Percentiles rank a stretch among this genome's conserved stretches.
These are phyloP conservation scores for Triticum dicoccoides DNA, from an alignment of 176 grass and related monocot species.

Conservation along the genomic window DNA sequence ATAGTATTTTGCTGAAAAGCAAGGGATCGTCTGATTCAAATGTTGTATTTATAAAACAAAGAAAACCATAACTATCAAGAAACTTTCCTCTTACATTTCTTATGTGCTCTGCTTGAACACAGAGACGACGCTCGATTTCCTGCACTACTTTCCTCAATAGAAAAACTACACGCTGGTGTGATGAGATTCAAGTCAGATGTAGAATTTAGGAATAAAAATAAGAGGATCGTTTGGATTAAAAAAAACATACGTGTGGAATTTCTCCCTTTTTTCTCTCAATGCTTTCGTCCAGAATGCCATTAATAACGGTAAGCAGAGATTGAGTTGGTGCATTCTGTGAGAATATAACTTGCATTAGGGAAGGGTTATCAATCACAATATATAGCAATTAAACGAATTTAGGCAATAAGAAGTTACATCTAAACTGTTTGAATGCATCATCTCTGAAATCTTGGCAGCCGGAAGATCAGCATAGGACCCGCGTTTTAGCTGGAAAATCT, in stretches of 20 bases:
- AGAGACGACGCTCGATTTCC: constrained; percentile 88
- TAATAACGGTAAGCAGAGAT: constrained; percentile 84
- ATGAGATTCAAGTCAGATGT: constrained; percentile 29
- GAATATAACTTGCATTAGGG: constrained; percentile 39
- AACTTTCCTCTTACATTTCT: constrained; percentile 69
- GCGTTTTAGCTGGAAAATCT: constrained; percentile 78
- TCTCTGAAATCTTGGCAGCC: constrained; percentile 89
- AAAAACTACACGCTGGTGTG: constrained; percentile 76
- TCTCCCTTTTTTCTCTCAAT: constrained; percentile 99
- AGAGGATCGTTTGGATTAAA: not conserved
- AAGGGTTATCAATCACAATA: not conserved
- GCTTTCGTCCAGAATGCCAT: constrained; percentile 96
- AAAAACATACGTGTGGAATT: constrained; percentile 83
- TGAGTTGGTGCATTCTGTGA: constrained; percentile 85
- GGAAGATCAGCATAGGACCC: constrained; percentile 84
- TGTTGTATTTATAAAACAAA: constrained; percentile 6
- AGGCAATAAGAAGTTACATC: constrained; percentile 61
- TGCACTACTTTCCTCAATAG: constrained; percentile 90
- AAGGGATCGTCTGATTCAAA: constrained; percentile 34
- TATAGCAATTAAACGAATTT: not conserved
- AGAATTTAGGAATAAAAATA: constrained; percentile 21
- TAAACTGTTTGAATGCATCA: constrained; percentile 95
- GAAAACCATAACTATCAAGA: constrained; percentile 1
- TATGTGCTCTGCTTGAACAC: constrained; percentile 96
- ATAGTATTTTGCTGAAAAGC: constrained; percentile 76